Evolutionary conservation across 371 early-diverging fungal species (phyloP).

Genomic region (Rhizopus stolonifer): DNA sequence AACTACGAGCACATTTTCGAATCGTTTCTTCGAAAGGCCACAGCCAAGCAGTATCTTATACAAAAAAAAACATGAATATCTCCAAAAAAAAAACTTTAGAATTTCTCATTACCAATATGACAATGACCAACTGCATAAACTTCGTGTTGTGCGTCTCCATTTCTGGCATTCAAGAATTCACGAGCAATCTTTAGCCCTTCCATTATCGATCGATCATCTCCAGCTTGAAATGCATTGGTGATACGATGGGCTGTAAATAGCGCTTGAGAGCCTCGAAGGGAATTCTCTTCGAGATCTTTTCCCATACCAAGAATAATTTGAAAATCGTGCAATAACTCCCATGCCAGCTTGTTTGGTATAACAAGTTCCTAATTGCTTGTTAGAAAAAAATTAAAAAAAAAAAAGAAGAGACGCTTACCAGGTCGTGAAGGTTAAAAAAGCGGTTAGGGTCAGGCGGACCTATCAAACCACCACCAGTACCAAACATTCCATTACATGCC

Average conservation of each 20-base stretch:
- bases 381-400: too few species aligned
- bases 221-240: slow-evolving; percentile 69
- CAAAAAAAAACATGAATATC: too few species aligned
- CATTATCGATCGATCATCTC: slow-evolving; percentile 46
- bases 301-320: slow-evolving; percentile 79
- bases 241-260: slow-evolving; percentile 81
- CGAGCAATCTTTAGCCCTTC: slow-evolving; percentile 54
- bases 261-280: slow-evolving; percentile 77
- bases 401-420: slow-evolving; percentile 26
- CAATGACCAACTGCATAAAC: slow-evolving; percentile 39
- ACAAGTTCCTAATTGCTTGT: slow-evolving; percentile 71
- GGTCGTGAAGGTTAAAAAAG: slow-evolving; percentile 43
- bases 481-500: slow-evolving; percentile 91
- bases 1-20: slow-evolving; percentile 87
- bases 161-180: slow-evolving; percentile 61
- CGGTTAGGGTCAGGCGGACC: slow-evolving; percentile 68
- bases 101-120: slow-evolving; percentile 25
- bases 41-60: slow-evolving; percentile 68
- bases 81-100: too few species aligned
- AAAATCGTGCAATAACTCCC: slow-evolving; percentile 74
- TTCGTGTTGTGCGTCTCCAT: slow-evolving; percentile 36
- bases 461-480: slow-evolving; percentile 60
- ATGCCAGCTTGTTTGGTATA: slow-evolving; percentile 70
- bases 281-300: slow-evolving; percentile 70
- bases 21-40: slow-evolving; percentile 93